Evolutionary conservation across 2,329 filamentous ascomycete species (phyloP), one percentile per base, ranked within the genome.

Genomic region (Lasiodiplodia hormozganensis): DNA sequence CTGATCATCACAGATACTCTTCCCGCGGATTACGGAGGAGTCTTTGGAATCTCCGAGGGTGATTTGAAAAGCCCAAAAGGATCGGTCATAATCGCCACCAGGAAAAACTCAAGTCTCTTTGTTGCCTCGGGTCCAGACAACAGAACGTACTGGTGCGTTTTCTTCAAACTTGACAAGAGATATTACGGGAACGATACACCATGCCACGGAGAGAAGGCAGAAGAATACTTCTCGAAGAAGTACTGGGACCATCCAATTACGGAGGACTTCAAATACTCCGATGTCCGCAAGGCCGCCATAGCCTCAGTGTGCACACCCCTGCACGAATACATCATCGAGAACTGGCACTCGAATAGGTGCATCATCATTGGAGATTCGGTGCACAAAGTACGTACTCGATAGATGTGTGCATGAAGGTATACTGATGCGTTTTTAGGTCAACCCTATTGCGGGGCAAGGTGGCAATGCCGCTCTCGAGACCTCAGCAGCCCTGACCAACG

Each of bases 361-460:
- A 74, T 83, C 1, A 72, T 77, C 1, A 75, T 84, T 8, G 82
- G 82, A 0, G 82, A 84, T 70, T 74, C 81, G 0, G 79, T 76
- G 4, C 81, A 84, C 69, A 84, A 83, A 75, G 79, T 77, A 72
- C 67, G 28, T 28, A 8, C 0, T 21, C 11, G 2, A 25, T 43
- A 38, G 18, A 47, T 21, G 5, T 21, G 43, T 47, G 43, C 12
- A 47, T 21, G 18, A 21, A 47, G n/a, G 10, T 21, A 47, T 47
- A 10, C 43, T 47, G n/a, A 47, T 23, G 7, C n/a, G 6, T 31
- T 28, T 16, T 4, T 6, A 58, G 43, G 49, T 74, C 70, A 70
- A 52, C 68, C 73, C 54, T 69, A 72, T 51, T 53, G 71, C 5
- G 69, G 72, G 18, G 49, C 72, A 28, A 70, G 73, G 38, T 11